These are phyloP conservation scores for Leccinum pachyderme DNA, from an alignment of 1,284 basidiomycete species.

Conservation along the genomic window DNA sequence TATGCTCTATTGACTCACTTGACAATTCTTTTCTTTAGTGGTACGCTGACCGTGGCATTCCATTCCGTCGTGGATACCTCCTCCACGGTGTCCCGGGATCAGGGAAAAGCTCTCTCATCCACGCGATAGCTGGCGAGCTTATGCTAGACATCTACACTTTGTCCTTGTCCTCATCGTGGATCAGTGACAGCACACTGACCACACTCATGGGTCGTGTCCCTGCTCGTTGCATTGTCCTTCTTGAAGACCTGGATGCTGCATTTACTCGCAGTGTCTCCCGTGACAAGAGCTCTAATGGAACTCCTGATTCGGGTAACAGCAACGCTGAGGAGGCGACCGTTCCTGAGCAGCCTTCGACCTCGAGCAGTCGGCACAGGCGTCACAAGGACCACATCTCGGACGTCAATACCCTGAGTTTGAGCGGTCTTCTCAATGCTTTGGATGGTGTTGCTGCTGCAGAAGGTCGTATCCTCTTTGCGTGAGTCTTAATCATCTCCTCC, in stretches of 20 bases:
- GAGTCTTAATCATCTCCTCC: conserved; percentile 31
- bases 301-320: conserved; percentile 40
- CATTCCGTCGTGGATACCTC: conserved; percentile 82
- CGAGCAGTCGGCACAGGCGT: conserved; percentile 42
- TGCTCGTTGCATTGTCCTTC: conserved; percentile 75
- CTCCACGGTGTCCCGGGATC: conserved; percentile 79
- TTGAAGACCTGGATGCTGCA: conserved; percentile 83
- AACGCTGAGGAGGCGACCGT: conserved; percentile 37
- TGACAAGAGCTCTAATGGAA: conserved; percentile 48
- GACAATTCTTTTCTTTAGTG: conserved; percentile 38
- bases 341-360: conserved; percentile 31
- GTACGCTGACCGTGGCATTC: conserved; percentile 71
- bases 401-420: conserved; percentile 75
- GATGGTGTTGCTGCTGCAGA: conserved; percentile 86
- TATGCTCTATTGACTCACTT: background rate
- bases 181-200: conserved; percentile 73
- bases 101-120: conserved; percentile 80
- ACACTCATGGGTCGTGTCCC: conserved; percentile 81
- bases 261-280: conserved; percentile 72
- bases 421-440: conserved; percentile 78
- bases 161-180: conserved; percentile 73
- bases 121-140: conserved; percentile 79
- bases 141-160: conserved; percentile 80
- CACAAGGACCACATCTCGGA: conserved; percentile 66
- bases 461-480: conserved; percentile 81